A percentile compares a stretch with the other conserved stretches of the same genome.
Conservation (phyloP, 306 rosid genomes). For the Medicago ruthenica region DNA sequence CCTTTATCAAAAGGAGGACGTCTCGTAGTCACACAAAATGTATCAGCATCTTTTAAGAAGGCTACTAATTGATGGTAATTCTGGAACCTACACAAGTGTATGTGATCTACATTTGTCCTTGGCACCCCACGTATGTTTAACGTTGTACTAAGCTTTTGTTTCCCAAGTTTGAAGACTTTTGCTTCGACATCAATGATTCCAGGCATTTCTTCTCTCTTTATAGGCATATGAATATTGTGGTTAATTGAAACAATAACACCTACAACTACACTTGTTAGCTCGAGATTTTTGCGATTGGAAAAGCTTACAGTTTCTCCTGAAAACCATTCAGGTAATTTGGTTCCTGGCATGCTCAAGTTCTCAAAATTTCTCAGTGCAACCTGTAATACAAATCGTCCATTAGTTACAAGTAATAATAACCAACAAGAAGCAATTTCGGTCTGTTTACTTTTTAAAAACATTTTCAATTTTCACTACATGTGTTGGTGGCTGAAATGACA, state of each 20-base stretch:
- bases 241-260: conserved; percentile 59
- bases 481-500: no score
- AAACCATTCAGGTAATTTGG: conserved; percentile 66
- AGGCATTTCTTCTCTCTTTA: no score
- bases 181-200: conserved; percentile 51
- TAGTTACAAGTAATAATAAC: neutral
- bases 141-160: conserved; percentile 30
- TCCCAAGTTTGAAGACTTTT: conserved; percentile 49
- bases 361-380: conserved; percentile 58
- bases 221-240: no score
- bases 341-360: conserved; percentile 70
- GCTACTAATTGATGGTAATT: conserved; percentile 42
- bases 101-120: conserved; percentile 46
- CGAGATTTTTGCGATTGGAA: conserved; percentile 49
- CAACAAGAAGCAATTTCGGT: neutral
- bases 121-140: conserved; percentile 56
- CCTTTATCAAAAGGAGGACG: conserved; percentile 50
- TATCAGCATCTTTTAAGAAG: conserved; percentile 48
- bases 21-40: conserved; percentile 43
- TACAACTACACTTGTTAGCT: conserved; percentile 50
- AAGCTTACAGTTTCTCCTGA: conserved; percentile 50
- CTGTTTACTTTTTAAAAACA: neutral
- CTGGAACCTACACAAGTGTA: conserved; percentile 57
- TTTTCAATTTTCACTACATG: no score
- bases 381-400: conserved; percentile 44